phyloP scores from a whole-genome alignment of 179 eudicot species.

The Corrigiola litoralis region DNA sequence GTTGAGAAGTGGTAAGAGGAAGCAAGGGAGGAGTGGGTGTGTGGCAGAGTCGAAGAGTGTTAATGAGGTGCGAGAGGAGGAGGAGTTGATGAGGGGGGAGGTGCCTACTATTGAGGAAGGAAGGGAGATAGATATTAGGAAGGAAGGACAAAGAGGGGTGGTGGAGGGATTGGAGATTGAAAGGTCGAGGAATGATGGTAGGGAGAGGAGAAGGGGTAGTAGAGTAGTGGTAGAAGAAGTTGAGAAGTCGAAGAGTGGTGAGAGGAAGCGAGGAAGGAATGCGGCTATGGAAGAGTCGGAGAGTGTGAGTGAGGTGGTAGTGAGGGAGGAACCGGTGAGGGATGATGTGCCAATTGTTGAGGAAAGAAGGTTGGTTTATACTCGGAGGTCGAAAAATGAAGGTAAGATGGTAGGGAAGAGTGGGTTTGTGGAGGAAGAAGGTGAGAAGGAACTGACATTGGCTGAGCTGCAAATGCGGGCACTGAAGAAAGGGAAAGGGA shows the following conservation, averaged over 20 bases:
- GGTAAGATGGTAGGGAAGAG: slow-evolving; percentile 1
- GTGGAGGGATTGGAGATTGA: background rate
- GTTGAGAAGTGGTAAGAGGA: no score
- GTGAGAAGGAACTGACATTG: slow-evolving; percentile 56
- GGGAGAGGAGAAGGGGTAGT: slow-evolving; percentile 3
- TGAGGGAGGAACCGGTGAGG: no score
- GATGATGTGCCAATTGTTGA: no score
- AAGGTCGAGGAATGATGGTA: background rate
- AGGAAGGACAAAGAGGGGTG: background rate
- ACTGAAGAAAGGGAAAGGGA: slow-evolving; percentile 25
- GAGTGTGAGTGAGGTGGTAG: no score
- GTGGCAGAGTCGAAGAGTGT: slow-evolving; percentile 38
- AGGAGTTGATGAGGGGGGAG: slow-evolving; percentile 13
- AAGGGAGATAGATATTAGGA: slow-evolving; percentile 18
- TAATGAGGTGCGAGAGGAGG: slow-evolving; percentile 36
- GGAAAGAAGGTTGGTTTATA: no score
- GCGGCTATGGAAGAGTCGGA: slow-evolving; percentile 17
- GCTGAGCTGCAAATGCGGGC: slow-evolving; percentile 50
- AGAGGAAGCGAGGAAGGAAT: slow-evolving; percentile 1
- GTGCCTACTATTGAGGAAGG: slow-evolving; percentile 19
- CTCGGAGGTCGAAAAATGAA: background rate
- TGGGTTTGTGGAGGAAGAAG: slow-evolving; percentile 16
- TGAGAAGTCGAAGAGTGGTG: slow-evolving; percentile 2
- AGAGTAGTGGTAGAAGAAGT: slow-evolving; percentile 1
- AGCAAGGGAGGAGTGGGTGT: background rate